A percentile compares a stretch with the other conserved stretches of the same genome.
Evolutionary conservation across 192 early-diverging fungal species (phyloP).

Genomic region (Backusella tuberculispora): DNA sequence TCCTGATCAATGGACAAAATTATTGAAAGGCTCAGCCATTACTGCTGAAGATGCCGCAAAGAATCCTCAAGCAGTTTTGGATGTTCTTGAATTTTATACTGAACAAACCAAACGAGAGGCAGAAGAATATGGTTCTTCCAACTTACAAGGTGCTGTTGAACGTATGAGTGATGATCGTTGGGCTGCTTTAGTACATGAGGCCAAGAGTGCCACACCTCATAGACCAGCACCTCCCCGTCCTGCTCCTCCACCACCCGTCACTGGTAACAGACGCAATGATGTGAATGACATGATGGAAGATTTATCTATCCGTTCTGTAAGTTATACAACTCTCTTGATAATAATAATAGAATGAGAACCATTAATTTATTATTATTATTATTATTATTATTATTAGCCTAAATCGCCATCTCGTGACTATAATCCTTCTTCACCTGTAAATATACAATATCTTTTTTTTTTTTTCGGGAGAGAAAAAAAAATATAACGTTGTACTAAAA

Average conservation of each 20-base stretch:
- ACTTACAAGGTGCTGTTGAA: slow-evolving; percentile 43
- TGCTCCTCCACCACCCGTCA: slow-evolving; percentile 38
- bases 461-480: no score
- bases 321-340: background rate
- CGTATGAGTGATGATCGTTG: slow-evolving; percentile 53
- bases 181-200: slow-evolving; percentile 62
- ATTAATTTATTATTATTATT: background rate
- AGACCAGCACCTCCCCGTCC: slow-evolving; percentile 24
- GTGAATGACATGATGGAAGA: slow-evolving; percentile 44
- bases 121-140: slow-evolving; percentile 53
- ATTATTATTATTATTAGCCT: slow-evolving; percentile 9
- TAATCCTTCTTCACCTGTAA: background rate
- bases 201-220: slow-evolving; percentile 7
- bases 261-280: slow-evolving; percentile 9
- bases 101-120: slow-evolving; percentile 72
- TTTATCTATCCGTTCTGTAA: slow-evolving; percentile 26
- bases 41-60: slow-evolving; percentile 97
- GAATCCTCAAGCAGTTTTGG: slow-evolving; percentile 98
- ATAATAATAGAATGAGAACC: no score
- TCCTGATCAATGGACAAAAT: slow-evolving; percentile 94
- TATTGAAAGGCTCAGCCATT: slow-evolving; percentile 92
- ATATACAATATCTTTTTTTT: background rate
- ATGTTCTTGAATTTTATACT: slow-evolving; percentile 98
- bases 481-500: no score
- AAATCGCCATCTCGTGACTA: background rate